phyloP scores from a whole-genome alignment of 73 alveolate genomes.

The Paramecium sonneborni region DNA sequence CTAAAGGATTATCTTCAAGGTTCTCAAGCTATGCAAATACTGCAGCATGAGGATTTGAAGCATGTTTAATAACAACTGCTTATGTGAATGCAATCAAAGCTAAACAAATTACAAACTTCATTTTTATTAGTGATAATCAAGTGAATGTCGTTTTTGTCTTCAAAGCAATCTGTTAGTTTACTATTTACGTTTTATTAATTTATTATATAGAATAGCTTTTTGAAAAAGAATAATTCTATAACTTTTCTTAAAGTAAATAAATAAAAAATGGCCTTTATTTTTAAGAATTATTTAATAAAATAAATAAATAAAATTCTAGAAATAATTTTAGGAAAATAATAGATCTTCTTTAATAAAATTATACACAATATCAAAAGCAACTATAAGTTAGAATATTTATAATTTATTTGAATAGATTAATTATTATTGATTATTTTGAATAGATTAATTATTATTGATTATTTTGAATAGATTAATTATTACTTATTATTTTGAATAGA shows the following conservation, averaged over 20 bases:
- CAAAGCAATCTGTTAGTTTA: neutral
- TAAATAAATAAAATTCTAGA: neutral
- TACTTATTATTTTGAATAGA: too few relatives aligned
- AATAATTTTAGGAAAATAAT: neutral
- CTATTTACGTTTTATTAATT: neutral
- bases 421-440: too few relatives aligned
- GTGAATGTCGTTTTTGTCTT: neutral
- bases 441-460: too few relatives aligned
- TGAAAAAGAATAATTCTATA: neutral
- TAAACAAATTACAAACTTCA: neutral
- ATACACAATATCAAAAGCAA: neutral
- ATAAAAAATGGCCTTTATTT: neutral
- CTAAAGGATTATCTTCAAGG: conserved; percentile 50
- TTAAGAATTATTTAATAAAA: neutral
- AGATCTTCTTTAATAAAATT: too few relatives aligned
- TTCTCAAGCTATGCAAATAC: conserved; percentile 48
- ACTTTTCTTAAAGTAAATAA: neutral
- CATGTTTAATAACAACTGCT: conserved; percentile 27
- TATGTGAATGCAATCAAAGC: conserved; percentile 2
- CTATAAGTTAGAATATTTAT: too few relatives aligned
- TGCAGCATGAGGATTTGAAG: conserved; percentile 42
- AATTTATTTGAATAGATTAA: too few relatives aligned
- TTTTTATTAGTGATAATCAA: neutral
- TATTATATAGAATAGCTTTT: neutral
- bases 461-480: too few relatives aligned